Evolutionary conservation across 1,139 yeast species (phyloP), one percentile per base, ranked within the genome.

Genomic region (Kodamaea ohmeri): DNA sequence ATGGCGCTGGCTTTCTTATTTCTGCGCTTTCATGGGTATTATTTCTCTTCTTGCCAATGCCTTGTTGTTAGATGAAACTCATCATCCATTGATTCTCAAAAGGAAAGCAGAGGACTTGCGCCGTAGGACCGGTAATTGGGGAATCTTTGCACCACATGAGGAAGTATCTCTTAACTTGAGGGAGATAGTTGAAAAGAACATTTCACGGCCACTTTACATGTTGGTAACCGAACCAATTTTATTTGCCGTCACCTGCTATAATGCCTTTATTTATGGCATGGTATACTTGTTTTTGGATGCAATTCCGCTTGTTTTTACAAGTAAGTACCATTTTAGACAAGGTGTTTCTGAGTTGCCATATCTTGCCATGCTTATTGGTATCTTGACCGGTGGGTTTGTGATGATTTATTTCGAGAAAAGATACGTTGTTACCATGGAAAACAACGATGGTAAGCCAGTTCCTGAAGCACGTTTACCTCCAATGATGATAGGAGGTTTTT

Each of bases 241-340:
- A 46, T 67, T 86, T 25, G 63, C 83, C 36, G 63, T 87, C 44
- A 75, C 90, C 25, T 52, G 87, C 33, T 88, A 87, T 67, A 84
- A 83, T 55, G 83, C 95, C 2, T 86, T 88, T 60, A 80, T 87
- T 44, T 88, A 87, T 58, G 96, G 95, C 47, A 80, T 88, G 58
- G 63, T 86, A 41, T 88, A 88, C 57, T 61, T 87, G 50, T 75
- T 85, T 58, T 67, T 88, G 49, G 84, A 86, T 34, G 95, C 94
- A 1, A 78, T 83, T 50, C 96, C 96, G 20, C 67, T 83, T 47
- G 79, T 86, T 31, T 88, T 86, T 56, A 67, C 63, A 11, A 70
- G 66, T 6, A 80, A 80, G 37, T 86, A 85, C 54, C 70, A 70
- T 17, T 79, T 76, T 65, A 52, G 55, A 13, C 42, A 43, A n/a